phyloP scores from a whole-genome alignment of 2,329 filamentous ascomycete species.

The Berkeleyomyces rouxiae region DNA sequence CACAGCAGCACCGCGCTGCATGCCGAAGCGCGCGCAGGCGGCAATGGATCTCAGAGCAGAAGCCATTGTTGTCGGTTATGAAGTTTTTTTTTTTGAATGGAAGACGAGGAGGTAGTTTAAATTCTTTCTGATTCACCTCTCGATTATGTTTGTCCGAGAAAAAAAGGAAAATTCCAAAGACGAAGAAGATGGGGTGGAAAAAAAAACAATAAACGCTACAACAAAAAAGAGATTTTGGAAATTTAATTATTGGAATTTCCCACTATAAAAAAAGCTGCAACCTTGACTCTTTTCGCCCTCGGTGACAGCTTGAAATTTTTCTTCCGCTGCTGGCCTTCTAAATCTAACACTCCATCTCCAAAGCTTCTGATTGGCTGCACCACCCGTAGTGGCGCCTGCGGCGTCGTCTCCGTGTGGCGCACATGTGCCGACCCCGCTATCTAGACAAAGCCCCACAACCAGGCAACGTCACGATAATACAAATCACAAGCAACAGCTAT shows the following conservation, averaged over 20 bases:
- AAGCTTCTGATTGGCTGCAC: not conserved
- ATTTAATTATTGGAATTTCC: too few relatives aligned
- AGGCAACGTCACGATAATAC: not conserved
- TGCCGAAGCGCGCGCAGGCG: slow-evolving; percentile 61
- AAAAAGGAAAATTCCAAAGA: not conserved
- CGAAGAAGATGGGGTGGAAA: not conserved
- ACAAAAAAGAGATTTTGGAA: too few relatives aligned
- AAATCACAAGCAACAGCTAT: not conserved
- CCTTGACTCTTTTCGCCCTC: not conserved
- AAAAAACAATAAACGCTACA: not conserved
- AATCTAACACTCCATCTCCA: not conserved
- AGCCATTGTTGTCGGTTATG: slow-evolving; percentile 45
- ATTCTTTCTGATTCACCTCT: too few relatives aligned
- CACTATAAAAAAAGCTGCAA: not conserved
- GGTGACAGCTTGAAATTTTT: slow-evolving; percentile 10
- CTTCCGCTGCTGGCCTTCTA: not conserved
- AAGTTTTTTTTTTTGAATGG: not conserved
- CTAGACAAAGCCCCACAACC: not conserved
- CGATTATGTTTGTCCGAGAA: not conserved
- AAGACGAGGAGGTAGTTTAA: not conserved
- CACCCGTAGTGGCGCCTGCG: not conserved
- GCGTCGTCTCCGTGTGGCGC: not conserved
- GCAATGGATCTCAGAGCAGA: slow-evolving; percentile 60
- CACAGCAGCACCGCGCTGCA: slow-evolving; percentile 48
- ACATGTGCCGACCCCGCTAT: not conserved